Conservation (phyloP, 495 filamentous ascomycete species). For the Aspergillus leporis region DNA sequence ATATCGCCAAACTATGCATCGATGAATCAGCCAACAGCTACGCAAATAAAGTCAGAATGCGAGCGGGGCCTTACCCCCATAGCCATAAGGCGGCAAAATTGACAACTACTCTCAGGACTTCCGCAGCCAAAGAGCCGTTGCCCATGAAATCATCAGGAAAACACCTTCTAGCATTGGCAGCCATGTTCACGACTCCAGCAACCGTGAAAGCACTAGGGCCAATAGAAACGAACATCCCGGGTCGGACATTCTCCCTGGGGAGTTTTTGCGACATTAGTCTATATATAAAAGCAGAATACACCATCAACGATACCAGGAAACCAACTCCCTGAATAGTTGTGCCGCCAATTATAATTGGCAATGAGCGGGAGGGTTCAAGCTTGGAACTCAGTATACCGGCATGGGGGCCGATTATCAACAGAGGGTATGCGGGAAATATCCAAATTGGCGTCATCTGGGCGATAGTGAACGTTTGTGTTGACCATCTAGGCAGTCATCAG, state of each 20-base stretch:
- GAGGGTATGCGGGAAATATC: conserved; percentile 89
- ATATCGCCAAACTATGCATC: conserved; percentile 63
- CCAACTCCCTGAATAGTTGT: conserved; percentile 79
- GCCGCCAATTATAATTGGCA: conserved; percentile 70
- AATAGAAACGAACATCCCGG: conserved; percentile 83
- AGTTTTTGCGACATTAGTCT: conserved; percentile 91
- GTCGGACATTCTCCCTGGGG: conserved; percentile 71
- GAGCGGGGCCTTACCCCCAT: conserved; percentile 57
- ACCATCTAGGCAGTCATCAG: conserved; percentile 51
- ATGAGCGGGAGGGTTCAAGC: conserved; percentile 44
- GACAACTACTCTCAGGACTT: conserved; percentile 53
- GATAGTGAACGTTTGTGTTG: conserved; percentile 75
- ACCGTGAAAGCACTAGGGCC: conserved; percentile 81
- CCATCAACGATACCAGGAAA: conserved; percentile 82
- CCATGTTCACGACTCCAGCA: conserved; percentile 65
- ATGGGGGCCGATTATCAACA: conserved; percentile 77
- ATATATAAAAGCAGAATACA: conserved; percentile 83
- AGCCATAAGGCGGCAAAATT: conserved; percentile 74
- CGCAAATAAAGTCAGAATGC: not conserved
- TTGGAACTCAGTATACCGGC: conserved; percentile 62
- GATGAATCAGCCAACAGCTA: conserved; percentile 12
- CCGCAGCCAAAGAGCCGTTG: conserved; percentile 54
- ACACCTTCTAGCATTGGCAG: conserved; percentile 36
- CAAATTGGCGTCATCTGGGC: conserved; percentile 87
- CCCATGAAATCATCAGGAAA: conserved; percentile 62